Evolutionary conservation across 495 filamentous ascomycete genomes (phyloP), one percentile per base, ranked within the genome.

Genomic region (Penicillium cinerascens): DNA sequence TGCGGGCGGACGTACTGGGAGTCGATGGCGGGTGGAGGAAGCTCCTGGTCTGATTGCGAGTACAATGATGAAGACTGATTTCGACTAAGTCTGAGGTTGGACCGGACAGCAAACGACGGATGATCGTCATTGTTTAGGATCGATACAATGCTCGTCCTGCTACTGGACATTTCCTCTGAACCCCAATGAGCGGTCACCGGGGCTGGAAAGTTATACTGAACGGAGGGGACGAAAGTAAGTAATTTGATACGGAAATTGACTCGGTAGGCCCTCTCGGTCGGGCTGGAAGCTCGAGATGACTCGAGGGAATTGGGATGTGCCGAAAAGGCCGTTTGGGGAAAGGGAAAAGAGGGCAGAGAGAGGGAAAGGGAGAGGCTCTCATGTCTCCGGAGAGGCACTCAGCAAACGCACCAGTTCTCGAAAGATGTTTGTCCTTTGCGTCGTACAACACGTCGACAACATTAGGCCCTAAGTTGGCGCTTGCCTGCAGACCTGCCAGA

Each of bases 111-210:
- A 57, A 78, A 78, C 42, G 74, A 68, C 47, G 74, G 74, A 46
- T 75, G 68, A 51, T 78, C 73, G 56, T 78, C 73, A 60, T 78
- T 75, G 63, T 78, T 78, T 52, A 78, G 45, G 47, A 78, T 78
- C 21, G 74, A 78, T 51, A 75, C 72, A 53, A 78, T 69, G 54
- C 63, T 70, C 22, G 67, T 55, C 56, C 58, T 66, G 56, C 65
- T 63, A 53, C 64, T 60, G 26, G 68, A 64, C 69, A 73, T 73
- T 58, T 67, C 54, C 48, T 60, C 52, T 25, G 38, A 11, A 49
- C 50, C 57, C 52, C 52, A 49, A 53, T 50, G 29, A 42, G 44
- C 22, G 52, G 46, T 55, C 47, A 66, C 49, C 47, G 55, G 47
- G 44, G 50, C 54, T 47, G 58, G 54, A 49, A 61, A 59, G 35